Evolutionary conservation across 2,329 filamentous ascomycete species (phyloP), one percentile per base, ranked within the genome.

Genomic region (Colletotrichum costaricense): DNA sequence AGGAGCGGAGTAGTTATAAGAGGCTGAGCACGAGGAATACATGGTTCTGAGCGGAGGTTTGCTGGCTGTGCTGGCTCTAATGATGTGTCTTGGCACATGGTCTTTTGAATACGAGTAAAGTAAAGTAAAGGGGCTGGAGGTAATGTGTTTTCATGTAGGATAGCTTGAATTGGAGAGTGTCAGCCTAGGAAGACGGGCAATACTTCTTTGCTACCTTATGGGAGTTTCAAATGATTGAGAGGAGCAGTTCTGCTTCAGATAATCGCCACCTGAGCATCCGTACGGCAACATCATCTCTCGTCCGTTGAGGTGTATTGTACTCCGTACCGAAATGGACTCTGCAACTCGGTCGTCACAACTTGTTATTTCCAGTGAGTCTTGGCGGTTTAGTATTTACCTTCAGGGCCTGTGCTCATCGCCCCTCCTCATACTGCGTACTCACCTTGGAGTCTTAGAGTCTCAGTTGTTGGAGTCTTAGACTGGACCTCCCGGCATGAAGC

Each of bases 21-120:
- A 72, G 76, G 69, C 66, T 80, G 57, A 78, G 77, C 62, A 72
- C 69, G 19, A 76, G 74, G 14, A 77, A 65, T 66, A 75, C 80
- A 86, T 88, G 69, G 86, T 84, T 78, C 84, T 86, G 19, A 81
- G 22, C 33, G 19, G 26, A 22, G 16, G 26, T 28, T 14, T 57
- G 26, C 54, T 57, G 54, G 54, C n/a, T 54, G 59, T 11, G 35
- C 24, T 14, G 14, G 16, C 42, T n/a, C n/a, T 54, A 16, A 11
- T 30, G 22, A n/a, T n/a, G 46, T 49, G 38, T 6, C 22, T 54
- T 22, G 62, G 60, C 54, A 19, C 16, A 12, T 49, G 19, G 8
- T 49, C 42, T 49, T 22, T 49, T 49, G 3, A 19, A 49, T 11
- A 56, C 49, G 24, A 26, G 24, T 4, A 26, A 26, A 33, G 30